phyloP scores from a whole-genome alignment of 2,329 filamentous ascomycete species.

The Cordyceps fumosorosea region DNA sequence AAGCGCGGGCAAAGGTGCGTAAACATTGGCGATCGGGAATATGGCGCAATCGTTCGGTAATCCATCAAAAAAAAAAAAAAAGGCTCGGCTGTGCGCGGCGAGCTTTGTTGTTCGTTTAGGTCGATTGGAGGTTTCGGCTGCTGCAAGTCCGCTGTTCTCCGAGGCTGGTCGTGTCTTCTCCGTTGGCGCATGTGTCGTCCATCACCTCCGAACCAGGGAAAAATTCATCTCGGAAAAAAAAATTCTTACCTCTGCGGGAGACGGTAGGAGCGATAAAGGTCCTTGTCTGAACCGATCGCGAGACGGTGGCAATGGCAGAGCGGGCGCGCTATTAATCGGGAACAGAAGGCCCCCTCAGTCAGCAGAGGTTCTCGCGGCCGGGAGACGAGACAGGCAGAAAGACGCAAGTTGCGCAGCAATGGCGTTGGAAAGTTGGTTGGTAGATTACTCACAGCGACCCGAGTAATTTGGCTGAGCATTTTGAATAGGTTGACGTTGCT shows the following conservation, averaged over 20 bases:
- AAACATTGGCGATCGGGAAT: background rate
- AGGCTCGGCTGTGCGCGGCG: background rate
- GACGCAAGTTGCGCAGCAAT: background rate
- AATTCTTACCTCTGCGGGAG: conserved; percentile 52
- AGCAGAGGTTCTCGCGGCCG: conserved; percentile 11
- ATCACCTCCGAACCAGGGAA: background rate
- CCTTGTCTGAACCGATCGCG: conserved; percentile 44
- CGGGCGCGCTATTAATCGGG: conserved; percentile 41
- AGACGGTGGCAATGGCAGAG: conserved; percentile 43
- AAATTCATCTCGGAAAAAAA: conserved; percentile 1
- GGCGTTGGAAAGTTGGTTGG: background rate
- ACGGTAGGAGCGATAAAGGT: conserved; percentile 55
- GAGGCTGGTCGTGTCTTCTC: conserved; percentile 1
- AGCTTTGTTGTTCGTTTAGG: background rate
- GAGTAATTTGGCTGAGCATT: conserved; percentile 51
- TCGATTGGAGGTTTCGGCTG: background rate
- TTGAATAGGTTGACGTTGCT: conserved; percentile 41
- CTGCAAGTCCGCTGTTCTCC: conserved; percentile 9
- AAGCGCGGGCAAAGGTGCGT: background rate
- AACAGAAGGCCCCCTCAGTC: conserved; percentile 23
- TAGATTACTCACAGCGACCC: conserved; percentile 45
- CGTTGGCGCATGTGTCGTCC: background rate
- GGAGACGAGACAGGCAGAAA: background rate
- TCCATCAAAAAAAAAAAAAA: background rate
- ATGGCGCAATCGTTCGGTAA: background rate